These are phyloP conservation scores for Collybia sordida DNA, from an alignment of 768 basidiomycete genomes.

Conservation along the genomic window DNA sequence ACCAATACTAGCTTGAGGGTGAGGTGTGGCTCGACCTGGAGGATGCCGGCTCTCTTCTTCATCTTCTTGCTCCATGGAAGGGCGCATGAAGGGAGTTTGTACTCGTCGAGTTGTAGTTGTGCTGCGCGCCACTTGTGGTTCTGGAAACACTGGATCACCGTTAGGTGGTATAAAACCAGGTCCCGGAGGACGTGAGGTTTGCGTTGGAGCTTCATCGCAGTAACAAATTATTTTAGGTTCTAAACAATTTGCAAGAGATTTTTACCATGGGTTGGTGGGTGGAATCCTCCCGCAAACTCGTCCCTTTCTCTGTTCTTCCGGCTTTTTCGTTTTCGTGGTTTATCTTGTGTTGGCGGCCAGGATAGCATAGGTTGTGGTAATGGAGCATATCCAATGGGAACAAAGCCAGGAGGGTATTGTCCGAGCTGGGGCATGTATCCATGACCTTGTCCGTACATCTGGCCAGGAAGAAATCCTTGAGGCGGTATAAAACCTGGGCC, in stretches of 20 bases:
- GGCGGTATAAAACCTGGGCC: not conserved
- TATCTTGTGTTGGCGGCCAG: slow-evolving; percentile 1
- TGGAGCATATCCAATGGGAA: not conserved
- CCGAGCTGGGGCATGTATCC: slow-evolving; percentile 2
- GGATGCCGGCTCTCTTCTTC: not conserved
- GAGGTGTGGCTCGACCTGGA: not conserved
- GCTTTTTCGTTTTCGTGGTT: slow-evolving; percentile 1
- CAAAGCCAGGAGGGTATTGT: slow-evolving; percentile 4
- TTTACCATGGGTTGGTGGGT: too few species aligned
- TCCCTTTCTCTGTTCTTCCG: not conserved
- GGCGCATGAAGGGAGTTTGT: slow-evolving; percentile 4
- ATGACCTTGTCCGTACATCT: not conserved
- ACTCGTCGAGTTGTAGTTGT: not conserved
- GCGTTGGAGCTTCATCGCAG: too few species aligned
- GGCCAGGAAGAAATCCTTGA: not conserved
- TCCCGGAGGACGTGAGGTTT: not conserved
- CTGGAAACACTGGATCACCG: not conserved
- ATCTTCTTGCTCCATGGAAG: slow-evolving; percentile 1
- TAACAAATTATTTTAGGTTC: too few species aligned
- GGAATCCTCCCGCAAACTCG: too few species aligned
- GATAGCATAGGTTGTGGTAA: not conserved
- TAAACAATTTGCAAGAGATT: too few species aligned
- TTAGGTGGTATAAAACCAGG: not conserved
- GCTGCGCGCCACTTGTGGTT: not conserved
- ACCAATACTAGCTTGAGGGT: not conserved